Evolutionary conservation across 139 green algal species (phyloP).

Genomic region (Tetraselmis striata): DNA sequence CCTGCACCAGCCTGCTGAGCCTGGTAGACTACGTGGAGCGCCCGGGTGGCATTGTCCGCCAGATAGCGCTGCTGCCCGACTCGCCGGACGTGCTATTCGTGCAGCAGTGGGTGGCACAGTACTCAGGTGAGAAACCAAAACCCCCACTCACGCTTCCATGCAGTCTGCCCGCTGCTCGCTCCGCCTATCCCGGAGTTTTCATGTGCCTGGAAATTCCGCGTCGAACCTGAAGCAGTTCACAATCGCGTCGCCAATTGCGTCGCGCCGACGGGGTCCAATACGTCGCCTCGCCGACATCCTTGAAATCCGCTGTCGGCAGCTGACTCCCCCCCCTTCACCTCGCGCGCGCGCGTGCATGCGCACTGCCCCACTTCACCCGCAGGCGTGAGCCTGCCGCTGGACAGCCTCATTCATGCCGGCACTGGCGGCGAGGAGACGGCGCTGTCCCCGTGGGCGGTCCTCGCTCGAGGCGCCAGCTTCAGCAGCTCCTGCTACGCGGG

Average conservation of each 20-base stretch:
- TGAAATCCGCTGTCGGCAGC: too few relatives aligned
- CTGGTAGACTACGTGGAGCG: background rate
- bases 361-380: too few relatives aligned
- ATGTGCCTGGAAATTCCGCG: too few relatives aligned
- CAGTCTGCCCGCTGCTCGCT: too few relatives aligned
- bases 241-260: too few relatives aligned
- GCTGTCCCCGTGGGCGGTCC: background rate
- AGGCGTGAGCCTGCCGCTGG: background rate
- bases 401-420: background rate
- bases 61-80: background rate
- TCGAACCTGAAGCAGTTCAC: too few relatives aligned
- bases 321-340: too few relatives aligned
- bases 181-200: too few relatives aligned
- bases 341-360: too few relatives aligned
- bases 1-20: background rate
- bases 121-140: background rate
- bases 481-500: background rate
- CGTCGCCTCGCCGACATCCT: too few relatives aligned
- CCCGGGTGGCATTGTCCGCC: background rate
- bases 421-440: background rate
- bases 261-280: too few relatives aligned
- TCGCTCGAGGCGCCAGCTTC: background rate
- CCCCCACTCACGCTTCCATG: too few relatives aligned
- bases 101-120: background rate
- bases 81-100: background rate